Evolutionary conservation across 352 stramenopile species (phyloP).

Genomic region (Pythium folliculosum): DNA sequence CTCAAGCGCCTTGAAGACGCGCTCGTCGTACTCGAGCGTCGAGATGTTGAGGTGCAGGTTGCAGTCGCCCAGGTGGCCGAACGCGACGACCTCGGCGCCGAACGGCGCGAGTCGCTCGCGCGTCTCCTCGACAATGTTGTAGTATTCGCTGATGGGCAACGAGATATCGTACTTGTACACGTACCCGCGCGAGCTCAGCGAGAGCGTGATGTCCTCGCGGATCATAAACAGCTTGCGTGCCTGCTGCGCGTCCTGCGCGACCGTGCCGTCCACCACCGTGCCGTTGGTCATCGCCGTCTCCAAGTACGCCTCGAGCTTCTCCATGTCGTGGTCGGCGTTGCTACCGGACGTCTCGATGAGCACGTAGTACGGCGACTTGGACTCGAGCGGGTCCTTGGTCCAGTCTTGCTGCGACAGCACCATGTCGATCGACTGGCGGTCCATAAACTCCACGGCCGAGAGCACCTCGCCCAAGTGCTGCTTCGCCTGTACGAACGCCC

Average conservation of each 20-base stretch:
- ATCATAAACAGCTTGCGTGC: conserved; percentile 93
- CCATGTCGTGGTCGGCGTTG: conserved; percentile 89
- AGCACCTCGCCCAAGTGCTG: conserved; percentile 92
- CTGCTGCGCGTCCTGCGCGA: conserved; percentile 93
- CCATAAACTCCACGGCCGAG: conserved; percentile 96
- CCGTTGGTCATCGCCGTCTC: conserved; percentile 71
- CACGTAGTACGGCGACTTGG: conserved; percentile 88
- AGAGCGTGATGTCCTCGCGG: conserved; percentile 93
- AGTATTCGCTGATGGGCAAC: conserved; percentile 91
- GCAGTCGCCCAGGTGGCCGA: conserved; percentile 95
- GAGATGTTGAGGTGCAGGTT: conserved; percentile 98
- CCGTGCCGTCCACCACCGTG: conserved; percentile 88
- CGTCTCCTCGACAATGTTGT: conserved; percentile 88
- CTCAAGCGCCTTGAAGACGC: conserved; percentile 77
- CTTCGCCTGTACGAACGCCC: conserved; percentile 86
- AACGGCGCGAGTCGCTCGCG: conserved; percentile 47
- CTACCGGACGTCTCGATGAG: conserved; percentile 97
- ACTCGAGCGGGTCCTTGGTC: conserved; percentile 70
- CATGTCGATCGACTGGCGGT: conserved; percentile 88
- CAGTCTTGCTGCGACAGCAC: conserved; percentile 75
- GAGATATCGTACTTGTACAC: conserved; percentile 99
- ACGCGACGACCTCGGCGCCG: conserved; percentile 78
- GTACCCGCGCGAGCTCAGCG: conserved; percentile 82
- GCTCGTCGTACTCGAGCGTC: conserved; percentile 63
- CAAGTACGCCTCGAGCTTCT: conserved; percentile 90